Evolutionary conservation across 2,329 filamentous ascomycete species (phyloP), one percentile per base, ranked within the genome.

Genomic region (Albifimbria verrucaria): DNA sequence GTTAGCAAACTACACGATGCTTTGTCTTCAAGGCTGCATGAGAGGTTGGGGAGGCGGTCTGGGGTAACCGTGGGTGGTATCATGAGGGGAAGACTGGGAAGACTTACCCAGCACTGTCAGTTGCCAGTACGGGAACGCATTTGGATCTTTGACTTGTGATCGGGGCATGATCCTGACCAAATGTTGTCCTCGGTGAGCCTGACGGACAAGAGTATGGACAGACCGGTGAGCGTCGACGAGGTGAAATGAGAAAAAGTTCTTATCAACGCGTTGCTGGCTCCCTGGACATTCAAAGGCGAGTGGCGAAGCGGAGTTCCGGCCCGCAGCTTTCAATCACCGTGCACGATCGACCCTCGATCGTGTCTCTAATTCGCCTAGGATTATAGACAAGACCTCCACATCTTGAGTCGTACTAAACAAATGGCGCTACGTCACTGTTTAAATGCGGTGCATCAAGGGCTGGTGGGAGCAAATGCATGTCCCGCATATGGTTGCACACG

Each of bases 61-160:
- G 42, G 7, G 7, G 12, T n/a, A n/a, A n/a, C n/a, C n/a, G n/a
- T n/a, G n/a, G n/a, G n/a, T n/a, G n/a, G n/a, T n/a, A n/a, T n/a
- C 18, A 20, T 11, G 42, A 44, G 18, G 7, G 15, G 42, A 20
- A 9, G 22, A 20, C 15, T 11, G n/a, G 7, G 41, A 20, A 20
- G 7, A 50, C 53, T 45, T 21, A 55, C 53, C 53, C 23, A 55
- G 53, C 18, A 55, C 53, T 17, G 53, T 52, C 25, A 55, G 48
- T 42, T 55, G 53, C 53, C 50, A 46, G 41, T 52, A 55, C 11
- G 53, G 53, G 11, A 55, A 55, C 22, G 36, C 53, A 24, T 55
- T 55, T n/a, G 52, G 49, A 10, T 53, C 52, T 32, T 55, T 51
- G 45, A 17, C 42, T 23, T 21, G 18, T 9, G 24, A n/a, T 48